Evolutionary conservation across 2,329 filamentous ascomycete genomes (phyloP), one percentile per base, ranked within the genome.

Genomic region (Acarospora socialis): DNA sequence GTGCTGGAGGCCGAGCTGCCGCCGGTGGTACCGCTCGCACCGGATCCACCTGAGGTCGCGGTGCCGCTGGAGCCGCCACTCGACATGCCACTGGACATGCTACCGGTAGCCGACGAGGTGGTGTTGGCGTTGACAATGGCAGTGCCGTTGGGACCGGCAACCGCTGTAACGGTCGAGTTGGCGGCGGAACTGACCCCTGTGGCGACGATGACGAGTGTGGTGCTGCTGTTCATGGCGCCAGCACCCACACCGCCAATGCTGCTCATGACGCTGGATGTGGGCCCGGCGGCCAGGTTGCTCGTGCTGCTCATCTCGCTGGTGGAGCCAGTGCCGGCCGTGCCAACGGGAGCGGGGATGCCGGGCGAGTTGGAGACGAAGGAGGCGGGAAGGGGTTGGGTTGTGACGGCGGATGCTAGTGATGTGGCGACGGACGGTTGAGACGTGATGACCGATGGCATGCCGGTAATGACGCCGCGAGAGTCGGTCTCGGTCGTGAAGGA

Each of bases 391-490:
- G 56, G 46, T 39, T 56, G 57, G 21, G 44, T 43, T 21, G 52
- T 56, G 15, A 52, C 46, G 30, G 45, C 49, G 10, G 46, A 9
- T n/a, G 57, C 46, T 42, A 57, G 58, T 17, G 45, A 46, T 25
- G 52, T 57, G 18, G 52, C 45, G 30, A 45, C 48, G n/a, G 46
- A 5, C 8, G 54, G 54, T 30, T 55, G 50, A 7, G 47, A 45
- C 24, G 56, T 56, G 17, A 49, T 44, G 9, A 45, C 44, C 2
- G 40, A 32, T 12, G 63, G 62, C 50, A 58, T 53, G 39, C 61
- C 62, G 25, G 64, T 68, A 28, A 66, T 54, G 22, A 66, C 62
- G 29, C 64, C 63, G 14, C 52, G 40, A 13, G 60, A 60, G 52
- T 67, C 60, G 39, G 63, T 66, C 51, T 57, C 35, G 15, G 59